Conservation (phyloP, 192 early-diverging fungal species). For the Umbelopsis isabellina region DNA sequence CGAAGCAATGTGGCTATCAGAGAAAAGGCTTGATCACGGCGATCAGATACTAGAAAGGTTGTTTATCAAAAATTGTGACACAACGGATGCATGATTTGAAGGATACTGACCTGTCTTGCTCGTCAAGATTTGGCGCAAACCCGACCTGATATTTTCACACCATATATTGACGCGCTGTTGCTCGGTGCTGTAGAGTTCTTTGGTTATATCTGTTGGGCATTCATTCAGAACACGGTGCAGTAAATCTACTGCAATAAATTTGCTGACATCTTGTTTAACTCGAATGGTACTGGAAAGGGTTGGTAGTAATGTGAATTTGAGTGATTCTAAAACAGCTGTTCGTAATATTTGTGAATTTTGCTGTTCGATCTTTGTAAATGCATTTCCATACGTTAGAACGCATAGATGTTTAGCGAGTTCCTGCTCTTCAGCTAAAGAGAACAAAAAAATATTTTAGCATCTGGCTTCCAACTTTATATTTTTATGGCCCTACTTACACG, state of each 20-base stretch:
- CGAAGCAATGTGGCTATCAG: constrained; percentile 30
- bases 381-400: constrained; percentile 8
- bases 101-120: constrained; percentile 40
- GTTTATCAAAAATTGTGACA: too few species aligned
- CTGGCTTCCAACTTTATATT: too few species aligned
- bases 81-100: too few species aligned
- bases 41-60: constrained; percentile 20
- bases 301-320: constrained; percentile 25
- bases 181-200: constrained; percentile 18
- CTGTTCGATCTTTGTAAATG: constrained; percentile 19
- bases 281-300: constrained; percentile 28
- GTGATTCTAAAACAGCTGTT: constrained; percentile 21
- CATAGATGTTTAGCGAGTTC: constrained; percentile 31
- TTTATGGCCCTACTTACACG: background rate
- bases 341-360: constrained; percentile 21
- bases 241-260: constrained; percentile 39
- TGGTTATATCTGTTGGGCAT: constrained; percentile 20
- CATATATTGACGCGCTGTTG: constrained; percentile 23
- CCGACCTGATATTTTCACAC: constrained; percentile 31
- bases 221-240: constrained; percentile 30
- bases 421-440: constrained; percentile 27
- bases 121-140: constrained; percentile 42
- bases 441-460: constrained; percentile 1
- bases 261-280: constrained; percentile 37
- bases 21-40: constrained; percentile 38